These are phyloP conservation scores for Massariosphaeria phaeospora DNA, from an alignment of 495 filamentous ascomycete genomes.

Conservation along the genomic window DNA sequence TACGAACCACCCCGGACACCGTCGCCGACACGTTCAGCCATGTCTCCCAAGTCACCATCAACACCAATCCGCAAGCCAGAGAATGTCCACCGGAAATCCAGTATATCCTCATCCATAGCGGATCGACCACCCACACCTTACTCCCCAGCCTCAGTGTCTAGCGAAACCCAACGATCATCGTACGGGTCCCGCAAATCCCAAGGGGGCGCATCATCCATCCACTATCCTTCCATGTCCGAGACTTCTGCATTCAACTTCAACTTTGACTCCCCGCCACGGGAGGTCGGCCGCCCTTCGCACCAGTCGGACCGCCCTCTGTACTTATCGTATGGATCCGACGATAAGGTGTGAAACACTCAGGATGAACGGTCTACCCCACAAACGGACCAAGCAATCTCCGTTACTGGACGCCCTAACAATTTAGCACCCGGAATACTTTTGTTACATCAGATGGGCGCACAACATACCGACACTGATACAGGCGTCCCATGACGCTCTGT, in stretches of 20 bases:
- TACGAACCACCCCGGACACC: constrained; percentile 20
- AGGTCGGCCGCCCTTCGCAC: background rate
- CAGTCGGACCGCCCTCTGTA: constrained; percentile 18
- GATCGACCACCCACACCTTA: constrained; percentile 33
- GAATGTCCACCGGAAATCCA: constrained; percentile 25
- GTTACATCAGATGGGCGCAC: too few species aligned
- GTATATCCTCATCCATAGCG: constrained; percentile 25
- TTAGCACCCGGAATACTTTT: too few species aligned
- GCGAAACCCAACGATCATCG: constrained; percentile 11
- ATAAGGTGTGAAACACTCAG: constrained; percentile 4
- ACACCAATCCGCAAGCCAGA: constrained; percentile 23
- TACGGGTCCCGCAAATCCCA: constrained; percentile 7
- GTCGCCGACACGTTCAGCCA: constrained; percentile 5
- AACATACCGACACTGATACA: too few species aligned
- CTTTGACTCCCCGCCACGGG: constrained; percentile 2
- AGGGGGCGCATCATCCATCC: constrained; percentile 2
- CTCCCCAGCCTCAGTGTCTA: constrained; percentile 12
- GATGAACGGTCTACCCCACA: background rate
- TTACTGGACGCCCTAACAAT: too few species aligned
- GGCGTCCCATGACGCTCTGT: background rate
- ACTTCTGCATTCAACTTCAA: constrained; percentile 23
- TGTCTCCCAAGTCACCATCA: constrained; percentile 16
- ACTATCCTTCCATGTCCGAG: constrained; percentile 32
- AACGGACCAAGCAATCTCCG: too few species aligned
- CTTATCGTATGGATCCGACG: constrained; percentile 10